Percentiles rank a stretch among this genome's conserved stretches.
Evolutionary conservation across 768 basidiomycete genomes (phyloP).

Genomic region (Zangia roseola): DNA sequence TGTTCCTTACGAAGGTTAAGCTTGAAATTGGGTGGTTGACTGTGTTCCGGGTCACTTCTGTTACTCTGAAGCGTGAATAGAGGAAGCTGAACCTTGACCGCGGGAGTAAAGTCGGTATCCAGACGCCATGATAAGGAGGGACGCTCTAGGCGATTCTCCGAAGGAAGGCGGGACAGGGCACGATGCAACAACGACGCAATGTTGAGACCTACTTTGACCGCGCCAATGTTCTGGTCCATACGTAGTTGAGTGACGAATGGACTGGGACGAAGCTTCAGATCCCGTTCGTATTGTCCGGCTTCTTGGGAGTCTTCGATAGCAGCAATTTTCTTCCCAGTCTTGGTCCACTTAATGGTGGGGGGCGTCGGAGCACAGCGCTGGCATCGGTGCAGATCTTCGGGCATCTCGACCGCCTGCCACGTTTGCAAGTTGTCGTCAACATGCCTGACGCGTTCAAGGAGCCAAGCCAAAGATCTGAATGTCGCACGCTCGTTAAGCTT

Average conservation of each 20-base stretch:
- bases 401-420: constrained; percentile 63
- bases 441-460: constrained; percentile 78
- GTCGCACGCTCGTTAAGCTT: constrained; percentile 80
- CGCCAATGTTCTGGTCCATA: constrained; percentile 59
- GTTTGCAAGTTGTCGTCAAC: constrained; percentile 60
- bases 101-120: constrained; percentile 71
- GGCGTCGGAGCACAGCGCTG: constrained; percentile 78
- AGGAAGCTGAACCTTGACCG: constrained; percentile 54
- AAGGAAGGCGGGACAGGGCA: constrained; percentile 76
- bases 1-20: constrained; percentile 79
- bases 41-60: constrained; percentile 63
- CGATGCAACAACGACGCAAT: constrained; percentile 85
- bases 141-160: constrained; percentile 43
- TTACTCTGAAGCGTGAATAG: constrained; percentile 78
- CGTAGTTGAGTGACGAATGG: constrained; percentile 86
- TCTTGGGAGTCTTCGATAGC: constrained; percentile 83
- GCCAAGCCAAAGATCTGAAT: constrained; percentile 83
- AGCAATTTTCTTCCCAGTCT: constrained; percentile 52
- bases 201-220: constrained; percentile 84
- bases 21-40: constrained; percentile 77
- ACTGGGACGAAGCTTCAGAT: constrained; percentile 80
- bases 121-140: constrained; percentile 74
- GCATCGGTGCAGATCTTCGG: constrained; percentile 54
- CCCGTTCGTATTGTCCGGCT: constrained; percentile 87
- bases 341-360: constrained; percentile 76